Percentiles rank a stretch among this genome's conserved stretches.
Conservation (phyloP, 257 asterid genomes). For the Orobanche coerulescens region DNA sequence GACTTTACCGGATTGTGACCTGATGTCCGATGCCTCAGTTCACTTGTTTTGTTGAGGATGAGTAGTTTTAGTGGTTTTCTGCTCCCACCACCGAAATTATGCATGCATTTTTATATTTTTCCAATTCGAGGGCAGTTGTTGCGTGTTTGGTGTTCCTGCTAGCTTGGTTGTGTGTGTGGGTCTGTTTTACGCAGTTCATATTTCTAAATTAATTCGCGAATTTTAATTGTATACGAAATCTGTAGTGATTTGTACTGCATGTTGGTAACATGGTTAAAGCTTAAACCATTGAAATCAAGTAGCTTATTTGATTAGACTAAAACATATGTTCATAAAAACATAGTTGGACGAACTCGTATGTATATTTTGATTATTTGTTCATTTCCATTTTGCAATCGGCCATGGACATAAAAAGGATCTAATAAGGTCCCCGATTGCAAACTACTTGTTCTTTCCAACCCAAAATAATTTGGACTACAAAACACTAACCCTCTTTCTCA, state of each 20-base stretch:
- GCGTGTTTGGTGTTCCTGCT: background rate
- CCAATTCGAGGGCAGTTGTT: background rate
- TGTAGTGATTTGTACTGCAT: conserved; percentile 6
- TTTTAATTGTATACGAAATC: background rate
- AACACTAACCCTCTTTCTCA: background rate
- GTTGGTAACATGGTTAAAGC: conserved; percentile 14
- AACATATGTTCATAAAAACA: background rate
- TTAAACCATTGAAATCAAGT: too few relatives aligned
- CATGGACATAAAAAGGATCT: too few relatives aligned
- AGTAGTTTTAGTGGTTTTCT: conserved; percentile 4
- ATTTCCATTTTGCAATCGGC: too few relatives aligned
- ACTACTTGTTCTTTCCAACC: background rate
- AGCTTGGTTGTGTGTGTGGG: background rate
- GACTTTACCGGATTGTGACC: background rate
- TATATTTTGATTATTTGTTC: too few relatives aligned
- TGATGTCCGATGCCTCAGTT: background rate
- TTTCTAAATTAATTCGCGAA: background rate
- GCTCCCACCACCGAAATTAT: background rate
- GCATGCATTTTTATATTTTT: background rate
- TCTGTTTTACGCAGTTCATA: background rate
- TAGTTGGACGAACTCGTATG: too few relatives aligned
- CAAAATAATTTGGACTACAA: background rate
- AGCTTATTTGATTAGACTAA: background rate
- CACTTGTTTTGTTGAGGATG: background rate
- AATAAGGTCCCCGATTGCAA: background rate